Evolutionary conservation across 257 asterid species (phyloP).

Genomic region (Coffea canephora): DNA sequence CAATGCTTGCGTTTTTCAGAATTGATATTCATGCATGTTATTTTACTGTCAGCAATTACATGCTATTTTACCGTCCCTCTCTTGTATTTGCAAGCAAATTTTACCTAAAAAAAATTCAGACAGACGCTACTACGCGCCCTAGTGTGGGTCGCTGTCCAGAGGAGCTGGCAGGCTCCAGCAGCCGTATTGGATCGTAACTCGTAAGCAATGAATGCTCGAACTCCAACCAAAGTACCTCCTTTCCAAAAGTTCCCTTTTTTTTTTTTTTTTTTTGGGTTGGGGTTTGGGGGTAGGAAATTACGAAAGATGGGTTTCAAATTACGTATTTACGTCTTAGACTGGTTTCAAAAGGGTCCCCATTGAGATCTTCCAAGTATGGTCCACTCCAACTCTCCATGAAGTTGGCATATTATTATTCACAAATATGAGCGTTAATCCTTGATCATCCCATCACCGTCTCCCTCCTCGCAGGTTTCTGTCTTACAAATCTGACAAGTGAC

Average conservation of each 20-base stretch:
- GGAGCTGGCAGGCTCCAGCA: constrained; percentile 18
- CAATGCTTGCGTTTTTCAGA: too few species aligned
- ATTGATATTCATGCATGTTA: too few species aligned
- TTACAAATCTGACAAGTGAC: too few species aligned
- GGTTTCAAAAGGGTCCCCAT: neutral
- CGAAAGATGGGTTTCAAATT: neutral
- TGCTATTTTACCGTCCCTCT: too few species aligned
- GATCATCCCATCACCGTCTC: neutral
- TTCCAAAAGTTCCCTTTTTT: neutral
- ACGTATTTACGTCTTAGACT: neutral
- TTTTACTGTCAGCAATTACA: too few species aligned
- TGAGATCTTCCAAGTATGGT: neutral
- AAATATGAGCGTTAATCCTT: neutral
- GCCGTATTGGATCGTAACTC: neutral
- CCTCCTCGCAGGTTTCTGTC: too few species aligned
- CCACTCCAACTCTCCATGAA: neutral
- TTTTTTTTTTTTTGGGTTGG: too few species aligned
- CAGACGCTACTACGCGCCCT: neutral
- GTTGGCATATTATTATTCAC: neutral
- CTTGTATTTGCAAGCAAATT: too few species aligned
- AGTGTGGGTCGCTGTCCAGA: neutral
- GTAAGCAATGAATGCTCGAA: constrained; percentile 4
- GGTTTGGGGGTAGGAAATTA: neutral
- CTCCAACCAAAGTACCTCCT: constrained; percentile 5
- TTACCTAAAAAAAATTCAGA: too few species aligned